Percentiles rank a stretch among this genome's conserved stretches.
Conservation (phyloP, 768 basidiomycete genomes). For the Kwoniella heveanensis region DNA sequence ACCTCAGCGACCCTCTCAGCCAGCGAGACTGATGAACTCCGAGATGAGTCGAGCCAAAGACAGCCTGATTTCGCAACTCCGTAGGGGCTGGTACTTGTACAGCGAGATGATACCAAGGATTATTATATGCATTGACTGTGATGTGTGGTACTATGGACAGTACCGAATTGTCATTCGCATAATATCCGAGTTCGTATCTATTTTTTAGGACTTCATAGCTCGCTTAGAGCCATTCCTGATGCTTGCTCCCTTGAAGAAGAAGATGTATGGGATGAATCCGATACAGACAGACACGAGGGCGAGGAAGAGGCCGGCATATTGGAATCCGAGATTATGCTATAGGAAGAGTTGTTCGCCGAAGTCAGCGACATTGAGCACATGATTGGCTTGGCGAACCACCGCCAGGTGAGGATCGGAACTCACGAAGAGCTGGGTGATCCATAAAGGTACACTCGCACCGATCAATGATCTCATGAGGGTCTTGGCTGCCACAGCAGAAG, state of each 20-base stretch:
- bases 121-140: too few relatives aligned
- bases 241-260: conserved; percentile 41
- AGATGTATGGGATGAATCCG: conserved; percentile 39
- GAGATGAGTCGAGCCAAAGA: too few relatives aligned
- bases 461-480: conserved; percentile 66
- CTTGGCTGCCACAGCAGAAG: conserved; percentile 66
- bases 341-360: not conserved
- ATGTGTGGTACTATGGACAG: too few relatives aligned
- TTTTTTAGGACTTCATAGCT: conserved; percentile 7
- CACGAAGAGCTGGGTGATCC: conserved; percentile 66
- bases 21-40: too few relatives aligned
- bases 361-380: not conserved
- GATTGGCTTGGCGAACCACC: too few relatives aligned
- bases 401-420: too few relatives aligned
- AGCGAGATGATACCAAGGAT: too few relatives aligned
- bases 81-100: too few relatives aligned
- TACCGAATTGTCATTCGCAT: too few relatives aligned
- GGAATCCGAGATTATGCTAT: conserved; percentile 40
- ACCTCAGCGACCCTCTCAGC: too few relatives aligned
- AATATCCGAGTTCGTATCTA: too few relatives aligned
- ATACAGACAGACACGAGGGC: conserved; percentile 42
- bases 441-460: conserved; percentile 78
- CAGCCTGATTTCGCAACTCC: too few relatives aligned
- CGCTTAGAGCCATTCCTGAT: conserved; percentile 33
- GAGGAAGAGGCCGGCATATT: conserved; percentile 37